Evolutionary conservation across 2,329 filamentous ascomycete genomes (phyloP), one percentile per base, ranked within the genome.

Genomic region (Fusarium anthophilum): DNA sequence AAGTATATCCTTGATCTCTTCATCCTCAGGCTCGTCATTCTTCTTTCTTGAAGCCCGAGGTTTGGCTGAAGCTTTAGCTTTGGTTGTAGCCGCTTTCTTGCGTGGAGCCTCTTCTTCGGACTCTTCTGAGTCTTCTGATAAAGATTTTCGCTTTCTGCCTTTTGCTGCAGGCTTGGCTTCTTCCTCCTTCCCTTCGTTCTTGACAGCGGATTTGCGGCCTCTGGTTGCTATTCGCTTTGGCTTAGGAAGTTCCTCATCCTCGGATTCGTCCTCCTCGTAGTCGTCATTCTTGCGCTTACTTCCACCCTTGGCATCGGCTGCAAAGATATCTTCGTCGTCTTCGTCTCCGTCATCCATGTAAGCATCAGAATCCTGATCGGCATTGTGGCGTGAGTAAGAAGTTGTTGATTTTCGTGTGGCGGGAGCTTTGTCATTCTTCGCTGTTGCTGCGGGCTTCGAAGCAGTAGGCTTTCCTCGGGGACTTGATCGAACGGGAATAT

Each of bases 311-410:
- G 88, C 88, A 73, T 94, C 91, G 8, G 92, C 91, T 20, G 92
- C 93, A 81, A 95, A 95, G 26, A 98, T 95, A 76, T 98, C 95
- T n/a, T 90, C 92, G 7, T 89, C 91, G 50, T 94, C 90, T 12
- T 89, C 87, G 41, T 93, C 91, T 39, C 91, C 91, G 60, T 93
- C 92, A 26, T 94, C 89, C 74, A 92, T 83, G 66, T 88, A 90
- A 10, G 86, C 87, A 76, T 90, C 87, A 14, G 87, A 87, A 66
- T 90, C 88, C 41, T 89, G 86, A 41, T 89, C 81, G 9, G 79
- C 73, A 30, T 80, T 77, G 63, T 83, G 79, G 54, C 86, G 84
- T 57, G 82, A 83, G 62, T 85, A 82, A 4, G 85, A 80, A 3
- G 82, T 81, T 6, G 83, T 80, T 2, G 83, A 51, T 63, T 83